Evolutionary conservation across 441 rosid species (phyloP).

Genomic region (Populus hybrid): DNA sequence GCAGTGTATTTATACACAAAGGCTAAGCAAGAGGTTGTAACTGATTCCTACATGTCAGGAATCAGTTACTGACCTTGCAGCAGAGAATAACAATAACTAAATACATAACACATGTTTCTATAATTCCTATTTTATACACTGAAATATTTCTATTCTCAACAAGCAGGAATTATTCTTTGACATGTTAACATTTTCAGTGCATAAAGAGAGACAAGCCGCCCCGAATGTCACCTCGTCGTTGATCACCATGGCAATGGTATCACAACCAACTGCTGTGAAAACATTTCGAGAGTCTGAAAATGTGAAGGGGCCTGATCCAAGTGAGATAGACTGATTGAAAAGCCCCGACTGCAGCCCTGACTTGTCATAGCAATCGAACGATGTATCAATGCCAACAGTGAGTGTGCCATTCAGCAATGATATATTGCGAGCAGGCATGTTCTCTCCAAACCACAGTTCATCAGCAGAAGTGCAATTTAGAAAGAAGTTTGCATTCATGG

Average conservation of each 20-base stretch:
- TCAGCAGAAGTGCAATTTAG: neutral
- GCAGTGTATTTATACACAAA: too few relatives aligned
- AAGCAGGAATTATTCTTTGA: too few relatives aligned
- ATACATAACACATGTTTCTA: too few relatives aligned
- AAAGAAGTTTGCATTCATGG: neutral
- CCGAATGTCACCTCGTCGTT: neutral
- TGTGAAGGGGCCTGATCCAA: neutral
- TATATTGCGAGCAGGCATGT: neutral
- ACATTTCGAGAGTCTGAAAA: constrained; percentile 9
- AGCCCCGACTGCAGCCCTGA: rapidly evolving
- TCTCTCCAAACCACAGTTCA: neutral
- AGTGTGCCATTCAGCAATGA: constrained; percentile 6
- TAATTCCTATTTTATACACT: too few relatives aligned
- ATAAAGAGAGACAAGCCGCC: neutral
- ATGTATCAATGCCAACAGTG: neutral
- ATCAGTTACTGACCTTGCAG: too few relatives aligned
- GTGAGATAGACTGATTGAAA: rapidly evolving
- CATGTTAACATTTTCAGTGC: neutral
- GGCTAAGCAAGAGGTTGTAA: too few relatives aligned
- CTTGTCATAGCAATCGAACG: neutral
- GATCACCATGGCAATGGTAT: neutral
- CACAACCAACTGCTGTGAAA: constrained; percentile 16
- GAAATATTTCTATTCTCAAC: too few relatives aligned
- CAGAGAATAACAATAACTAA: too few relatives aligned
- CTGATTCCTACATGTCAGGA: too few relatives aligned